Conservation (phyloP, 495 filamentous ascomycete genomes). For the Friedmanniomyces simplex region DNA sequence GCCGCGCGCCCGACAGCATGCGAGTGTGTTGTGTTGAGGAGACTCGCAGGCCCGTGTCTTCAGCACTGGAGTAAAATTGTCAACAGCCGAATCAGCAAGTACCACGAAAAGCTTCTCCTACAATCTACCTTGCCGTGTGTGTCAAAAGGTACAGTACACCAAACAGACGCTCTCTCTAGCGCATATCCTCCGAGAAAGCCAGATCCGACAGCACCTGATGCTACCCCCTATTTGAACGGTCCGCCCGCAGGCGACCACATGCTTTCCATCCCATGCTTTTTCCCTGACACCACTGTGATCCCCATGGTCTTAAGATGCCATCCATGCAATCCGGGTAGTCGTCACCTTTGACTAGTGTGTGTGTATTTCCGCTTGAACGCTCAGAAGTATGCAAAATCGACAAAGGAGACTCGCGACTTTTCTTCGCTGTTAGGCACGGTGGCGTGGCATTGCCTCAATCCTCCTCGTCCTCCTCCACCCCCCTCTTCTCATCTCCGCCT, state of each 20-base stretch:
- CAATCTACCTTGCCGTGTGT: too few species aligned
- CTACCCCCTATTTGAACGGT: too few species aligned
- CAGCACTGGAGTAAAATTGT: too few species aligned
- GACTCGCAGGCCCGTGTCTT: too few species aligned
- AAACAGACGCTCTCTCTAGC: background rate
- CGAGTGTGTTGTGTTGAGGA: too few species aligned
- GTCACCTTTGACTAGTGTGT: background rate
- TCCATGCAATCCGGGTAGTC: background rate
- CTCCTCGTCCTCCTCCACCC: background rate
- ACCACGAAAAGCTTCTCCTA: too few species aligned
- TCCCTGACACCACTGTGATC: background rate
- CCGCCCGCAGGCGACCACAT: background rate
- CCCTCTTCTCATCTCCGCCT: background rate
- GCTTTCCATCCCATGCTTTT: background rate
- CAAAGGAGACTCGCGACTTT: background rate
- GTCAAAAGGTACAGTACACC: background rate
- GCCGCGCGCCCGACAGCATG: too few species aligned
- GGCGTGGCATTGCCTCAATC: background rate
- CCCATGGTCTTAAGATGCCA: background rate
- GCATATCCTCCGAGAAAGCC: background rate
- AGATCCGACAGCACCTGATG: too few species aligned
- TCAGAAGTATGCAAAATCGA: background rate
- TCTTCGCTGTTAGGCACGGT: too few species aligned
- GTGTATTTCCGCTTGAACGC: constrained; percentile 1
- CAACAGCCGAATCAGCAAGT: too few species aligned